Base-by-base conservation (phyloP, 306 rosid species). In the Gastrolobium villosum region DNA sequence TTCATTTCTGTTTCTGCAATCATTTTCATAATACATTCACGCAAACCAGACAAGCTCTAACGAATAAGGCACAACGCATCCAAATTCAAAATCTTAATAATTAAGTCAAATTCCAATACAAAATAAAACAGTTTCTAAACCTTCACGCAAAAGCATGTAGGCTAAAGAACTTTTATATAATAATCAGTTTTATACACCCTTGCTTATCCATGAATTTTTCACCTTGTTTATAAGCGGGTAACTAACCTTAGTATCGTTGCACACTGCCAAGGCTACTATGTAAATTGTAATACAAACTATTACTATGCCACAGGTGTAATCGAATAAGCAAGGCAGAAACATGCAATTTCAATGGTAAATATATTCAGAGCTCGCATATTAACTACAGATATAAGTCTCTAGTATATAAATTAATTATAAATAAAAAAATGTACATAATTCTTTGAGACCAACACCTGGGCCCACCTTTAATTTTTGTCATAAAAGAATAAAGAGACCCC, bases 1-100 rank as follows among this genome's bases (percentile, higher is more conserved):
- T 77, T 89, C 78, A 64, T 86, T 34, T 87, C 87, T 39, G 88
- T 89, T 66, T 55, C 62, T 55, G 26, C n/a, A n/a, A n/a, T n/a
- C n/a, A n/a, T n/a, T n/a, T n/a, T n/a, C n/a, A n/a, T n/a, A n/a
- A n/a, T n/a, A n/a, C n/a, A 13, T 31, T 36, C 43, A 35, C 10
- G 10, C 49, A 3, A 71, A 71, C 39, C 44, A 39, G 5, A 63
- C 5, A 50, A 14, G 9, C 34, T 49, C 61, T 9, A 40, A 46
- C 30, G 28, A 46, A 35, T 13, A 44, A 32, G 60, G 43, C 26
- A 8, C 60, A n/a, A 48, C 5, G 26, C 39, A 0, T 56, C 67
- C 41, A 56, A 54, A 72, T 72, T 55, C 65, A 26, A 28, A 40
- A 54, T 72, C 30, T 72, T 55, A 35, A 8, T 32, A 49, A 34